Evolutionary conservation across 2,329 filamentous ascomycete genomes (phyloP).

Genomic region (Stylonectria norvegica): DNA sequence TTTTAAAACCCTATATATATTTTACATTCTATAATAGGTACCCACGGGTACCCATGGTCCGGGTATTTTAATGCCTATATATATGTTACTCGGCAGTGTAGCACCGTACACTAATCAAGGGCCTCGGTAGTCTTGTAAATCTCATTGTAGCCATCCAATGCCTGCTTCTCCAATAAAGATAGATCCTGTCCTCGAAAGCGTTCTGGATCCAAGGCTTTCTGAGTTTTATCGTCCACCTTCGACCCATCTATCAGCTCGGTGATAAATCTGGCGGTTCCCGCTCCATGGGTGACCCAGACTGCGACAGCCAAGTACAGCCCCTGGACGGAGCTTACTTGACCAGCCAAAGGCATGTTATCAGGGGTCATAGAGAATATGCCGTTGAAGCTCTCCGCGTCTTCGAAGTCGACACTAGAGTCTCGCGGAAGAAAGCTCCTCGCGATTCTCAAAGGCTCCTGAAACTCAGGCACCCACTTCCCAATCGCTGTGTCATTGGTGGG

Average conservation of each 20-base stretch:
- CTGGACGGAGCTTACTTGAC: conserved; percentile 1
- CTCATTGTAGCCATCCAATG: conserved; percentile 18
- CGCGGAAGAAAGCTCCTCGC: conserved; percentile 13
- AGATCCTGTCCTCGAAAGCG: conserved; percentile 16
- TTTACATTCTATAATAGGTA: too few species aligned
- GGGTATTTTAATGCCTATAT: too few species aligned
- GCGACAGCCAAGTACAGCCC: conserved; percentile 18
- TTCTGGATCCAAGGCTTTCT: conserved; percentile 15
- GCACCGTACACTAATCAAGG: too few species aligned
- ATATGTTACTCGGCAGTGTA: too few species aligned
- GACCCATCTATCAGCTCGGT: conserved; percentile 8
- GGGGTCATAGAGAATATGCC: conserved; percentile 27
- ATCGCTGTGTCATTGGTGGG: conserved; percentile 12
- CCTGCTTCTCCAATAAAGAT: conserved; percentile 12
- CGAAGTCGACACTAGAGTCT: conserved; percentile 7
- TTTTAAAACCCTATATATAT: too few species aligned
- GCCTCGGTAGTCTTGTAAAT: conserved; percentile 24
- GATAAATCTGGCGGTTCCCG: conserved; percentile 18
- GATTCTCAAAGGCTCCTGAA: conserved; percentile 13
- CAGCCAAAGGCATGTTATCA: conserved; percentile 24
- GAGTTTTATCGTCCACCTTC: conserved; percentile 7
- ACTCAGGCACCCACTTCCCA: conserved; percentile 14
- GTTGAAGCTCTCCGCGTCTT: conserved; percentile 13
- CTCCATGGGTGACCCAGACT: conserved; percentile 23
- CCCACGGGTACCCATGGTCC: too few species aligned